Evolutionary conservation across 805 yeast genomes (phyloP), one percentile per base, ranked within the genome.

Genomic region (Candida awuae): DNA sequence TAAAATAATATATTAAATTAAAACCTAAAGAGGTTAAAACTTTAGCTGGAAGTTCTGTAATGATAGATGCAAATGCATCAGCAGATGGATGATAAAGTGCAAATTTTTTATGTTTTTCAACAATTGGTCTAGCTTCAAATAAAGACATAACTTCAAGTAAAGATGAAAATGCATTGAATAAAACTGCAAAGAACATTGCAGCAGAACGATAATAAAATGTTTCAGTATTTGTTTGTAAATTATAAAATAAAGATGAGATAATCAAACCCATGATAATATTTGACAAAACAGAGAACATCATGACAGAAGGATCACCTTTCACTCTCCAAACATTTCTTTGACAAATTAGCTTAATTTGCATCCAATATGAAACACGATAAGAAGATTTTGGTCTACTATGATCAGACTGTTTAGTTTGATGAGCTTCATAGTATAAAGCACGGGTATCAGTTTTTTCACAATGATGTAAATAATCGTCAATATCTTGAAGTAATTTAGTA

Each of bases 121-220:
- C 74, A 44, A 75, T 69, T 7, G 72, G 68, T 56, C 80, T 66
- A 26, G 76, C 67, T 49, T 74, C 78, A 52, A 63, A 77, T 20
- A 75, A 52, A 1, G 74, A 50, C 56, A 73, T 63, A 42, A 78
- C 67, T 57, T 78, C 85, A 50, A 76, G 62, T 43, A 77, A 54
- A 14, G 80, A 75, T 14, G 78, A 64, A 50, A 77, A 73, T 12
- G 82, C 76, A 53, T 77, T 77, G 58, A 75, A 77, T 51, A 77
- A 62, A 33, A 74, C 67, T 17, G 81, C 78, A 55, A 79, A 79
- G 61, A 82, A 83, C 67, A 82, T 63, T 33, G 79, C 70, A 30
- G 85, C 75, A 49, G 77, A 71, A 53, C 86, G 64, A 49, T 61
- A 65, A 54, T 68, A 75, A 47, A 77, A 70, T 2, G 75, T 67